Conservation (phyloP, 164 flowering plant species). For the Malania oleifera region DNA sequence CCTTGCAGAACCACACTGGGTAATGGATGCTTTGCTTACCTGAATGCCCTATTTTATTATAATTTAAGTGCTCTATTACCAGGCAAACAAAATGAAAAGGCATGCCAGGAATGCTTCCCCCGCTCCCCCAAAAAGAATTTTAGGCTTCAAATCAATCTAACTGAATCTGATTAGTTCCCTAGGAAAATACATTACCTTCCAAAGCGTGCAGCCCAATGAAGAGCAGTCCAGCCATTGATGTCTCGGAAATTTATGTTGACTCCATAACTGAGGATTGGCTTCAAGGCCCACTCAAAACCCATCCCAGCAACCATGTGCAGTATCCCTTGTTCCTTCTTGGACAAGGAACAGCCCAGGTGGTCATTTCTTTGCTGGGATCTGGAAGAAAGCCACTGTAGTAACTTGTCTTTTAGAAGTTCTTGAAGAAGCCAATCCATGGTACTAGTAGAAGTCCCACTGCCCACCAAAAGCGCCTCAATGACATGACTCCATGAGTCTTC, state of each 20-base stretch:
- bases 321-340: conserved; percentile 89
- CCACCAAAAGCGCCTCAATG: conserved; percentile 56
- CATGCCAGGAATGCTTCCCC: too few relatives aligned
- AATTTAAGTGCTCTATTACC: too few relatives aligned
- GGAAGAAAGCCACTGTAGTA: conserved; percentile 65
- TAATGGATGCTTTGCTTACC: too few relatives aligned
- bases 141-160: not conserved
- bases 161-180: too few relatives aligned
- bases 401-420: conserved; percentile 73
- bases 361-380: conserved; percentile 24
- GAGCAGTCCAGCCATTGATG: conserved; percentile 90
- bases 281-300: conserved; percentile 95
- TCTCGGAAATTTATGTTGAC: conserved; percentile 86
- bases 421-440: conserved; percentile 66
- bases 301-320: conserved; percentile 87
- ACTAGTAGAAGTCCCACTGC: conserved; percentile 41
- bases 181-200: conserved; percentile 60
- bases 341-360: conserved; percentile 38
- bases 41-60: too few relatives aligned
- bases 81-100: too few relatives aligned
- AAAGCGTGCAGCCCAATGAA: conserved; percentile 97
- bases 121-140: too few relatives aligned
- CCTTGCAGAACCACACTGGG: too few relatives aligned
- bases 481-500: conserved; percentile 57
- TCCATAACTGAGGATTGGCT: conserved; percentile 57